Evolutionary conservation across 2,329 filamentous ascomycete genomes (phyloP).

Genomic region (Calonectria henricotiae): DNA sequence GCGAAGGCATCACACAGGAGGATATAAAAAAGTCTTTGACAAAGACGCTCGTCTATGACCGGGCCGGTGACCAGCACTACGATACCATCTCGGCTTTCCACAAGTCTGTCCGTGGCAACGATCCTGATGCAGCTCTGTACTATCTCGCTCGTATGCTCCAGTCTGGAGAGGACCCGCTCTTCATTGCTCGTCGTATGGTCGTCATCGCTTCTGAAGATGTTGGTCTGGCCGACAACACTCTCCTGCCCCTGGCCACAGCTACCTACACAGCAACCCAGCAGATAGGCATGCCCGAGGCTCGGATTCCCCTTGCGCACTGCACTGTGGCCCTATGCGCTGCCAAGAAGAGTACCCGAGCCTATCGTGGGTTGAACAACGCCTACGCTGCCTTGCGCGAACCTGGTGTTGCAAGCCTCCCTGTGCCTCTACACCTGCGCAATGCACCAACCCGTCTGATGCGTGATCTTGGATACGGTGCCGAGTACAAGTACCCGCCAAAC

Average conservation of each 20-base stretch:
- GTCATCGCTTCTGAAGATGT: slow-evolving; percentile 97
- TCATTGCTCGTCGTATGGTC: slow-evolving; percentile 92
- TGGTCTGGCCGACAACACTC: slow-evolving; percentile 87
- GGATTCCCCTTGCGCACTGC: slow-evolving; percentile 92
- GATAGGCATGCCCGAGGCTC: slow-evolving; percentile 94
- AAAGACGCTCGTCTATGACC: slow-evolving; percentile 94
- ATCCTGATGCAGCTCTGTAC: slow-evolving; percentile 91
- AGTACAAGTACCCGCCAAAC: slow-evolving; percentile 98
- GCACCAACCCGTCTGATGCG: slow-evolving; percentile 95
- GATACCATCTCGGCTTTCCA: slow-evolving; percentile 98
- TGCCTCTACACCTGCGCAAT: slow-evolving; percentile 91
- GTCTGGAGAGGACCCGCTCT: slow-evolving; percentile 93
- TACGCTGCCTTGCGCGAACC: slow-evolving; percentile 86
- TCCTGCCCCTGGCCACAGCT: slow-evolving; percentile 88
- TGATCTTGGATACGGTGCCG: slow-evolving; percentile 89
- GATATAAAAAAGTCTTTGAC: slow-evolving; percentile 88
- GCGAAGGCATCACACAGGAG: slow-evolving; percentile 78
- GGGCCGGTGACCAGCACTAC: slow-evolving; percentile 96
- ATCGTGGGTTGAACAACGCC: slow-evolving; percentile 86
- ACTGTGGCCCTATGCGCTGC: slow-evolving; percentile 86
- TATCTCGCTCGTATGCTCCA: slow-evolving; percentile 97
- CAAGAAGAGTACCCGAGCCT: slow-evolving; percentile 89
- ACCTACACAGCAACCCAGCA: slow-evolving; percentile 92
- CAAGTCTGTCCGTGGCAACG: slow-evolving; percentile 91
- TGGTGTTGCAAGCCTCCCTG: slow-evolving; percentile 84